A percentile compares a stretch with the other conserved stretches of the same genome.
Conservation (phyloP, 2,329 filamentous ascomycete genomes). For the Stagonosporopsis vannaccii region DNA sequence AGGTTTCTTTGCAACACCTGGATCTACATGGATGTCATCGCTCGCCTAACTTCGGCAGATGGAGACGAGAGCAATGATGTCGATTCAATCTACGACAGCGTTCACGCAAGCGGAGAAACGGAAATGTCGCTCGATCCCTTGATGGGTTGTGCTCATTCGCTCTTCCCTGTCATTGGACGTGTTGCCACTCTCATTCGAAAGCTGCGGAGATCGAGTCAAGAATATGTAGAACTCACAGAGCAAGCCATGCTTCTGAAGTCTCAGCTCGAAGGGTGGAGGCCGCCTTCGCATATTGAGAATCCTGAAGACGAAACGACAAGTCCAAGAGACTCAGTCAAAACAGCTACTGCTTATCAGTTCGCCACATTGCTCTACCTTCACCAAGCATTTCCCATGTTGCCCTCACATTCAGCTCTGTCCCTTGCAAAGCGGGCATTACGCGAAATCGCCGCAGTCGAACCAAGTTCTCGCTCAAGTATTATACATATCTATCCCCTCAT, state of each 20-base stretch:
- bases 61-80: constrained; percentile 65
- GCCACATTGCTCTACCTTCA: constrained; percentile 72
- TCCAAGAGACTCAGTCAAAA: constrained; percentile 70
- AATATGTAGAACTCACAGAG: constrained; percentile 67
- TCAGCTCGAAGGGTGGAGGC: constrained; percentile 67
- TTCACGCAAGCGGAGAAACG: constrained; percentile 40
- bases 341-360: constrained; percentile 71
- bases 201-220: constrained; percentile 63
- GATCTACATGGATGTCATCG: constrained; percentile 78
- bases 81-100: constrained; percentile 47
- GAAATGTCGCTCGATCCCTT: constrained; percentile 71
- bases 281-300: constrained; percentile 64
- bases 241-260: constrained; percentile 69
- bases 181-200: constrained; percentile 71
- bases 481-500: constrained; percentile 75
- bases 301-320: constrained; percentile 70
- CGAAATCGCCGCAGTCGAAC: constrained; percentile 68
- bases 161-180: constrained; percentile 73
- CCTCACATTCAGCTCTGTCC: constrained; percentile 63
- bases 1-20: constrained; percentile 75
- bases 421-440: constrained; percentile 69
- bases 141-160: constrained; percentile 72
- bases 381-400: constrained; percentile 72
- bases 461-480: constrained; percentile 68
- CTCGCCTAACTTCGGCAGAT: constrained; percentile 69